Evolutionary conservation across 257 asterid species (phyloP).

Genomic region (Jasminum sambac): DNA sequence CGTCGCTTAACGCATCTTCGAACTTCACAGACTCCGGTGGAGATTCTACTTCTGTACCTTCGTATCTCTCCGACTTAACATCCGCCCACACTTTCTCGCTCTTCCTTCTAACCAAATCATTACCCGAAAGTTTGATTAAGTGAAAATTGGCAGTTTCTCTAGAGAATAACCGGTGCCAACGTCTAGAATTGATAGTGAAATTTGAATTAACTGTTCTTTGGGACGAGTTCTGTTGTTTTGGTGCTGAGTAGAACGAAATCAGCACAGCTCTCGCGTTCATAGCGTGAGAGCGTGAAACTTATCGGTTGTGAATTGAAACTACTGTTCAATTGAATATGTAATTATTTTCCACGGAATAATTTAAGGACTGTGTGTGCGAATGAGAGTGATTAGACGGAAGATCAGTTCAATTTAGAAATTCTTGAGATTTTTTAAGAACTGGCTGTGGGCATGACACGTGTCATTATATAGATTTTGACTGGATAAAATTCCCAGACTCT

Average conservation of each 20-base stretch:
- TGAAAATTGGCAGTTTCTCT: conserved; percentile 12
- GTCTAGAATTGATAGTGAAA: conserved; percentile 3
- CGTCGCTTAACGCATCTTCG: conserved; percentile 30
- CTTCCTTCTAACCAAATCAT: conserved; percentile 25
- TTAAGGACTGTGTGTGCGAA: not conserved
- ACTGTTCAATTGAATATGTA: not conserved
- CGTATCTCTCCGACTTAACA: conserved; percentile 61
- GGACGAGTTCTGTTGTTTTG: conserved; percentile 32
- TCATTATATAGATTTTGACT: not conserved
- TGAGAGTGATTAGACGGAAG: not conserved
- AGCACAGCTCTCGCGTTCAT: conserved; percentile 70
- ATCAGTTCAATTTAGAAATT: not conserved
- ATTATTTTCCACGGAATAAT: not conserved
- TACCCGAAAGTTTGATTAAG: not conserved
- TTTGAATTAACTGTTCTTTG: conserved; percentile 13
- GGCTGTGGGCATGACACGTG: not conserved
- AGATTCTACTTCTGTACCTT: conserved; percentile 48
- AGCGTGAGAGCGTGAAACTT: conserved; percentile 34
- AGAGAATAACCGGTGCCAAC: conserved; percentile 28
- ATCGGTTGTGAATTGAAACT: not conserved
- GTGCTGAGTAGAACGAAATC: conserved; percentile 54
- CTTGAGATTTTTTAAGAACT: not conserved
- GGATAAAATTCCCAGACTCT: not conserved
- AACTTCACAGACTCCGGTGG: conserved; percentile 41
- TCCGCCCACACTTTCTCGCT: conserved; percentile 56